Evolutionary conservation across 495 filamentous ascomycete genomes (phyloP), one percentile per base, ranked within the genome.

Genomic region (Tuber microsphaerosporum): DNA sequence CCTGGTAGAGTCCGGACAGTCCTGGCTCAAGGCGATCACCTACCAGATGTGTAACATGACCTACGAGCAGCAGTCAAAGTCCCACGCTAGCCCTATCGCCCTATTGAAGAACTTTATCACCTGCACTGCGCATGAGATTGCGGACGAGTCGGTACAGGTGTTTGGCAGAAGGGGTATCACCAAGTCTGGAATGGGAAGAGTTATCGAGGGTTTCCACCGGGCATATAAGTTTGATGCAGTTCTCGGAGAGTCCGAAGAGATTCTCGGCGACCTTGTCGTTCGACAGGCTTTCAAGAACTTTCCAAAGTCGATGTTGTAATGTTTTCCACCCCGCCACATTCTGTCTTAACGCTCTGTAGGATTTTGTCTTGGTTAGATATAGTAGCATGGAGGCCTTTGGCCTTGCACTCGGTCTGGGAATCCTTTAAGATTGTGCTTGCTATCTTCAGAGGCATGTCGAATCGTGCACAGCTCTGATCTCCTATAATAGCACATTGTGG

Each of bases 201-300:
- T 92, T 39, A 88, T 95, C 48, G 93, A 95, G 85, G 89, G 90
- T 86, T 94, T 94, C 86, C 87, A 93, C 82, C 87, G 92, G 45
- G 92, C 90, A 0, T 94, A 95, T 84, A 95, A 95, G 86, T 95
- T 95, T 80, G 93, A 97, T 84, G 89, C 93, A 20, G 94, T 97
- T 76, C 84, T 97, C 8, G 93, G 93, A 71, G 92, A 92, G 3
- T 90, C 92, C 19, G 93, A 97, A 84, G 93, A 95, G 85, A 90
- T 95, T 73, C 83, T 97, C 73, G 92, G 89, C 6, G 93, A 97
- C 84, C 82, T 95, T 73, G 93, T 92, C 26, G 92, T 95, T 2
- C 86, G 92, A 74, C 92, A 94, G 85, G 93, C 92, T 16, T 87
- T 94, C 85, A 92, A 90, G 85, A 87, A 87, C 73, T 92, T 95